A percentile compares a stretch with the other conserved stretches of the same genome.
These are phyloP conservation scores for Psilocybe cyanescens DNA, from an alignment of 768 basidiomycete species.

Conservation along the genomic window DNA sequence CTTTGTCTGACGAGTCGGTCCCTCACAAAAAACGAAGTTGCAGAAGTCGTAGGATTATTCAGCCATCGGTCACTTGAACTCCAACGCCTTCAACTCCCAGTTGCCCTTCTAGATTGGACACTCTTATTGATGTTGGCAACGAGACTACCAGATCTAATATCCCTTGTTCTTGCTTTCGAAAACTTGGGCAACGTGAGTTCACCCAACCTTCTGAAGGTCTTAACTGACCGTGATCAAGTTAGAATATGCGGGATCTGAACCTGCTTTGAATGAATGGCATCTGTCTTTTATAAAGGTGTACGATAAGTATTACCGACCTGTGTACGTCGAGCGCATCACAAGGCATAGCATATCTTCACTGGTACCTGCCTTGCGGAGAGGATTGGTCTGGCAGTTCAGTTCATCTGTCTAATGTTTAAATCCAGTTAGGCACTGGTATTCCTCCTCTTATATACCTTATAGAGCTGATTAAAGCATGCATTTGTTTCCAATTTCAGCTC, in stretches of 20 bases:
- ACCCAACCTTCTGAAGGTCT: neutral
- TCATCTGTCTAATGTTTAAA: no score
- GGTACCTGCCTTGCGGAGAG: neutral
- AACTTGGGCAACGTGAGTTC: neutral
- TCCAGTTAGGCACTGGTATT: no score
- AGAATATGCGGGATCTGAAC: neutral
- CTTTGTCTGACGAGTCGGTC: constrained; percentile 29
- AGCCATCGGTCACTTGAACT: constrained; percentile 24
- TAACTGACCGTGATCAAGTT: neutral
- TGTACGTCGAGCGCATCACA: neutral
- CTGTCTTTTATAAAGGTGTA: neutral
- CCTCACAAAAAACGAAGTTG: constrained; percentile 25
- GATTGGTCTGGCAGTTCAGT: no score
- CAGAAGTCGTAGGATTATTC: constrained; percentile 26
- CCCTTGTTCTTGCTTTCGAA: constrained; percentile 24
- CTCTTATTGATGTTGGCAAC: constrained; percentile 25
- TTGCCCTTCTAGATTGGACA: constrained; percentile 17
- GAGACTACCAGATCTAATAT: constrained; percentile 24
- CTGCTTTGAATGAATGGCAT: neutral
- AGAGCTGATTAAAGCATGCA: no score
- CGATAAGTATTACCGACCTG: neutral
- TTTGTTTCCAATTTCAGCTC: no score
- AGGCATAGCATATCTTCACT: neutral
- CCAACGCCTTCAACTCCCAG: constrained; percentile 25
- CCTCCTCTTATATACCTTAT: no score